Evolutionary conservation across 2,329 filamentous ascomycete genomes (phyloP), one percentile per base, ranked within the genome.

Genomic region (Thielaviopsis ethacetica): DNA sequence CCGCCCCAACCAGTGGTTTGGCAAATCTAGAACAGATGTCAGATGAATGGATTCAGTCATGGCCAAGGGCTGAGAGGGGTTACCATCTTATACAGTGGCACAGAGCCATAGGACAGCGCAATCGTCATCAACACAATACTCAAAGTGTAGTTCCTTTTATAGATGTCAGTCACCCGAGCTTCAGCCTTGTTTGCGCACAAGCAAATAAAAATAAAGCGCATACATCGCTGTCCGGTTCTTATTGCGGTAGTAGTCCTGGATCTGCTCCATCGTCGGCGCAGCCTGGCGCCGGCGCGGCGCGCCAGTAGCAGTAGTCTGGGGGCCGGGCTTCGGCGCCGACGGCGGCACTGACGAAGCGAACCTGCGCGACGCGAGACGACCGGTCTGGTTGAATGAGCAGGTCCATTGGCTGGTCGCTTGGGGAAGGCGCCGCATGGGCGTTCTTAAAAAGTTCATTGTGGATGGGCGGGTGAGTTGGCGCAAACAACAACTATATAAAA

Each of bases 1-100:
- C 91, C 91, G 66, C 89, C 89, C 89, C 89, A 97, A 66, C 91
- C 87, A 13, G 85, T 91, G 17, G 86, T 87, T 73, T 86, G 83
- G 73, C 87, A 91, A 67, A 91, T 90, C 83, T 88, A 64, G 17
- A 54, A 19, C 30, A 30, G 34, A 38, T 56, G 22, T 44, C 66
- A 56, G 64, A 62, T 34, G 12, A 34, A 19, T 22, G 17, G 34
- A 55, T 51, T 5, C 44, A 24, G 27, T 19, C 27, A 24, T 56
- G 9, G 21, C 24, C n/a, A 56, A 49, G 1, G 15, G 7, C n/a
- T 12, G 2, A 34, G 30, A 34, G 10, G 19, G 59, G 71, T 49
- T 69, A 87, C 85, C 85, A 90, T 91, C 71, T 91, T 91, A 71
- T 94, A 94, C 69, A 93, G 74, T 1, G 88, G 88, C 54, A 93